A percentile compares a stretch with the other conserved stretches of the same genome.
These are phyloP conservation scores for Candida peoriensis DNA, from an alignment of 805 yeast genomes.

Conservation along the genomic window DNA sequence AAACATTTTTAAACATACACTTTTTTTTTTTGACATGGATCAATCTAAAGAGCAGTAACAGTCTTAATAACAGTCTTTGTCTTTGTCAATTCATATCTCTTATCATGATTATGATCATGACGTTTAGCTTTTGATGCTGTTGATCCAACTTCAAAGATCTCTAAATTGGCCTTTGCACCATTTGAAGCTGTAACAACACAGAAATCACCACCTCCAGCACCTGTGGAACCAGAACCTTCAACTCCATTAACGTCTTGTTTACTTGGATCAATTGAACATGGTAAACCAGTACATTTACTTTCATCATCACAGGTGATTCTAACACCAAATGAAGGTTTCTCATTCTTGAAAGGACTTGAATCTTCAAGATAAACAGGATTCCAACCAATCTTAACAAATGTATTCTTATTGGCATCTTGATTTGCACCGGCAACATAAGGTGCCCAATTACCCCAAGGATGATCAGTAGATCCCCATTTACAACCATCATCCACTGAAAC, in stretches of 20 bases:
- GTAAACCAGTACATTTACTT: slow-evolving; percentile 63
- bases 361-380: slow-evolving; percentile 77
- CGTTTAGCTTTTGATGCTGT: slow-evolving; percentile 6
- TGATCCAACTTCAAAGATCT: slow-evolving; percentile 45
- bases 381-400: slow-evolving; percentile 86
- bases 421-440: slow-evolving; percentile 93
- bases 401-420: slow-evolving; percentile 61
- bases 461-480: slow-evolving; percentile 69
- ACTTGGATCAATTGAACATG: slow-evolving; percentile 81
- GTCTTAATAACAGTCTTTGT: slow-evolving; percentile 11
- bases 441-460: slow-evolving; percentile 85
- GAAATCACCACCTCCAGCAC: slow-evolving; percentile 69
- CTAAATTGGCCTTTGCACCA: slow-evolving; percentile 62
- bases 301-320: slow-evolving; percentile 69
- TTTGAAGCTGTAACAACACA: slow-evolving; percentile 77
- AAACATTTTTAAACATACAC: too few relatives aligned
- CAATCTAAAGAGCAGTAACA: slow-evolving; percentile 3
- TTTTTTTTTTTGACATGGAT: too few relatives aligned
- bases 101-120: slow-evolving; percentile 12
- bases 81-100: slow-evolving; percentile 2
- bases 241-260: slow-evolving; percentile 54
- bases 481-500: slow-evolving; percentile 72
- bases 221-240: slow-evolving; percentile 35
- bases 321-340: slow-evolving; percentile 64
- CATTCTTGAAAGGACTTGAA: slow-evolving; percentile 45